Conservation (phyloP, 1,284 basidiomycete species). For the Microbotryomycetes sp. region DNA sequence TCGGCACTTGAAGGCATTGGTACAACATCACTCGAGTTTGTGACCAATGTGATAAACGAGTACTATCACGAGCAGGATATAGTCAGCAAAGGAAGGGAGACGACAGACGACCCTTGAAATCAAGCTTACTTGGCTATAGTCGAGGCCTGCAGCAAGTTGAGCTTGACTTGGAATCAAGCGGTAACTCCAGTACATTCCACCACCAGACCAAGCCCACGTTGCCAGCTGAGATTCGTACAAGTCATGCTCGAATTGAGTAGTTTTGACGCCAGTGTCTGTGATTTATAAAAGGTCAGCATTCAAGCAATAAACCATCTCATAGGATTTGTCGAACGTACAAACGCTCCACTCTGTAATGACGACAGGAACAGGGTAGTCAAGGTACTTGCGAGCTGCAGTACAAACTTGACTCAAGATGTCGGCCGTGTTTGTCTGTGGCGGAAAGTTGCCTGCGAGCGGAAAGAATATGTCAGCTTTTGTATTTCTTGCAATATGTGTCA, state of each 20-base stretch:
- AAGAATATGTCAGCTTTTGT: too few species aligned
- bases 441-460: slow-evolving; percentile 35
- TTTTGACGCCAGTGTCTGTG: slow-evolving; percentile 37
- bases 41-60: slow-evolving; percentile 18
- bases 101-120: too few species aligned
- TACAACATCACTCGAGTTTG: slow-evolving; percentile 19
- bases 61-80: slow-evolving; percentile 6
- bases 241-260: slow-evolving; percentile 31
- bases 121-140: slow-evolving; percentile 18
- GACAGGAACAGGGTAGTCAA: slow-evolving; percentile 37
- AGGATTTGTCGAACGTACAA: not conserved
- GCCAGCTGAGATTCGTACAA: slow-evolving; percentile 37
- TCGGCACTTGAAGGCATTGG: slow-evolving; percentile 11
- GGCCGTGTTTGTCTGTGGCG: slow-evolving; percentile 29
- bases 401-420: slow-evolving; percentile 38
- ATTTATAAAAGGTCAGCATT: not conserved
- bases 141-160: slow-evolving; percentile 20
- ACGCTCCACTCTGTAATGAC: slow-evolving; percentile 36
- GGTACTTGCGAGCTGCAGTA: slow-evolving; percentile 31
- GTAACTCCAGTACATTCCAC: slow-evolving; percentile 34
- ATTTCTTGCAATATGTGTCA: too few species aligned
- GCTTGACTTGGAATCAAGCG: slow-evolving; percentile 14
- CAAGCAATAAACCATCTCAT: slow-evolving; percentile 2
- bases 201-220: slow-evolving; percentile 37
- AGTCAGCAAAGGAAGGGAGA: not conserved